Conservation (phyloP, 1,284 basidiomycete species). For the Boletus subluridellus region DNA sequence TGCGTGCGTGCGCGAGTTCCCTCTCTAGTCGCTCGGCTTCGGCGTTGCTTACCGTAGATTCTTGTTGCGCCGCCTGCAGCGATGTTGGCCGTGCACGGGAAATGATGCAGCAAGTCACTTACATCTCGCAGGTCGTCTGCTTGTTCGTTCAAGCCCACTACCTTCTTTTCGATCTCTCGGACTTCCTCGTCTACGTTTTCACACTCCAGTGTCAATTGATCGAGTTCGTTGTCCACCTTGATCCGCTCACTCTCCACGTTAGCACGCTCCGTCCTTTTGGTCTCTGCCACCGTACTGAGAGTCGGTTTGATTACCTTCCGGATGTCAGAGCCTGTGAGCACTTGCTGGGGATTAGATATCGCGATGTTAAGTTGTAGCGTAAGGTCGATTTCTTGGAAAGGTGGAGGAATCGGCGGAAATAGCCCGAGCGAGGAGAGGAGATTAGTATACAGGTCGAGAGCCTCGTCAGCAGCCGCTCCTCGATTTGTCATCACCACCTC, state of each 20-base stretch:
- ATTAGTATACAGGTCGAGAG: constrained; percentile 70
- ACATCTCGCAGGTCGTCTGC: constrained; percentile 77
- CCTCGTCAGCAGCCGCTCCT: constrained; percentile 73
- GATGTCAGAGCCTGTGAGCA: constrained; percentile 64
- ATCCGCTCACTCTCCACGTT: constrained; percentile 70
- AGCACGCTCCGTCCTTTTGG: constrained; percentile 63
- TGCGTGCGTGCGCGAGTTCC: constrained; percentile 66
- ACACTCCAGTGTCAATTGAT: constrained; percentile 69
- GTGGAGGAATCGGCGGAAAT: constrained; percentile 65
- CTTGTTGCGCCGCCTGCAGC: constrained; percentile 66
- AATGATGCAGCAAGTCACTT: constrained; percentile 29
- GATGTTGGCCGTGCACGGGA: constrained; percentile 5
- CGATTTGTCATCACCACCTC: constrained; percentile 78
- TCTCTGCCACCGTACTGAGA: constrained; percentile 64
- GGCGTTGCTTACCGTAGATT: constrained; percentile 57
- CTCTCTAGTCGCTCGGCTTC: constrained; percentile 63
- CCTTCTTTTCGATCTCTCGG: constrained; percentile 64
- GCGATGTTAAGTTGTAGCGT: constrained; percentile 74
- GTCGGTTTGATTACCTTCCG: constrained; percentile 69
- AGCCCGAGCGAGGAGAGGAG: constrained; percentile 70
- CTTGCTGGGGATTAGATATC: constrained; percentile 57
- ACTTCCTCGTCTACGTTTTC: constrained; percentile 76
- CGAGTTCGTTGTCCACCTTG: constrained; percentile 74
- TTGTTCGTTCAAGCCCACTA: constrained; percentile 63
- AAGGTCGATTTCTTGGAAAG: constrained; percentile 66